Base-by-base conservation (phyloP, 2,329 filamentous ascomycete species). In the Cordyceps cateniannulata region DNA sequence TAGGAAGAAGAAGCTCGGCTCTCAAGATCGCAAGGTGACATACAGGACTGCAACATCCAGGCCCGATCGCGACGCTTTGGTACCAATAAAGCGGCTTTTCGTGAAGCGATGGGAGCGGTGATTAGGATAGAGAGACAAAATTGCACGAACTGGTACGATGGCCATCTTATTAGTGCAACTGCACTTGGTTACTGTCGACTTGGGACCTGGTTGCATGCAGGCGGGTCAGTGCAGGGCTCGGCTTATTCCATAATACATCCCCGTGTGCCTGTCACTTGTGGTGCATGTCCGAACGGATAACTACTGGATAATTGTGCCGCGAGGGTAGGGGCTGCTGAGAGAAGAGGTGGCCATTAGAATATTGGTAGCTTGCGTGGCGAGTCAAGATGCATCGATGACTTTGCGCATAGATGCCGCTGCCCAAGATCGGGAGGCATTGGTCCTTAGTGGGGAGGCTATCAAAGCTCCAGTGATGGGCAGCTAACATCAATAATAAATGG, bases 371-470 rank as follows among this genome's bases (percentile, higher is more conserved):
- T n/a, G 32, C 18, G 42, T n/a, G 18, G n/a, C 42, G 42, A 45
- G 42, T 20, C n/a, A 38, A 8, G 10, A 29, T 45, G 35, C 18
- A 29, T 29, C 52, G 4, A 42, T 35, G 32, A n/a, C 38, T 45
- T 16, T 20, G 20, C 25, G 24, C 2, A 22, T 8, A 56, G 27
- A 35, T 47, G 53, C 12, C 29, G 29, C 20, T 29, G 52, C 24
- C 9, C 25, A 45, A 48, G 53, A 56, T 56, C 53, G 53, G 53
- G 27, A 57, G 10, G n/a, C 29, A 49, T 32, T 51, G 35, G 35
- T 52, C 56, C 47, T 52, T 35, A 45, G 56, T 59, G 56, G 48
- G 24, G 56, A 51, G 48, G 24, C 24, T 32, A 32, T 45, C 47
- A 18, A 29, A 40, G 48, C 32, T 52, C 47, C 56, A 52, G 48